Base-by-base conservation (phyloP, 805 yeast species). In the Candida rishiriensis region DNA sequence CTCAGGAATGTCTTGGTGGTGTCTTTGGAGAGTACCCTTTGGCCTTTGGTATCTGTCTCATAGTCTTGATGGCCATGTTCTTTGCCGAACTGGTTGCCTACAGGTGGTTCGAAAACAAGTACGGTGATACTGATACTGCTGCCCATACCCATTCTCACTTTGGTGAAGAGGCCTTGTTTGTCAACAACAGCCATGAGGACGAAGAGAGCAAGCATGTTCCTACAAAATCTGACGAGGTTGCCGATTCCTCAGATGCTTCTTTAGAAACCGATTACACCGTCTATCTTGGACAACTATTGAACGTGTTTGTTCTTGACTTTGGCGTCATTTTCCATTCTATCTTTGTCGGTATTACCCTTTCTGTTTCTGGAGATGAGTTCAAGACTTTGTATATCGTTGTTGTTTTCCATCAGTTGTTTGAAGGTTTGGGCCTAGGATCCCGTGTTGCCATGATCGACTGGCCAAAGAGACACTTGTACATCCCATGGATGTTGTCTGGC, bases 301-400 rank as follows among this genome's bases (percentile, higher is more conserved):
- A 76, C 11, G 74, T 79, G 1, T 73, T 79, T 40, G 76, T 83
- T 31, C 65, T 85, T 48, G 96, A 87, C 61, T 83, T 84, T 52
- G 96, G 96, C 56, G 73, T 88, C 36, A 64, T 88, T 29, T 85
- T 87, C 71, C 96, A 88, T 64, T 88, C 95, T 3, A 77, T 88
- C 3, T 85, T 88, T 56, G 75, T 88, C 44, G 96, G 96, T 21
- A 69, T 88, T 41, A 74, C 93, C 0, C 69, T 87, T 38, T 86
- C 93, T 1, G 85, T 85, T 14, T 71, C 93, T 4, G 93, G 90
- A 39, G 83, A 78, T 2, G 91, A 84, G 59, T 87, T 86, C 59
- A 75, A 70, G 46, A 75, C 86, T 6, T 68, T 87, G 40, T 86
- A 83, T 62, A 74, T 83, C 49, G 96, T 76, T n/a, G 51, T 75